phyloP scores from a whole-genome alignment of 805 yeast species.

The Candida sakaeoensis region DNA sequence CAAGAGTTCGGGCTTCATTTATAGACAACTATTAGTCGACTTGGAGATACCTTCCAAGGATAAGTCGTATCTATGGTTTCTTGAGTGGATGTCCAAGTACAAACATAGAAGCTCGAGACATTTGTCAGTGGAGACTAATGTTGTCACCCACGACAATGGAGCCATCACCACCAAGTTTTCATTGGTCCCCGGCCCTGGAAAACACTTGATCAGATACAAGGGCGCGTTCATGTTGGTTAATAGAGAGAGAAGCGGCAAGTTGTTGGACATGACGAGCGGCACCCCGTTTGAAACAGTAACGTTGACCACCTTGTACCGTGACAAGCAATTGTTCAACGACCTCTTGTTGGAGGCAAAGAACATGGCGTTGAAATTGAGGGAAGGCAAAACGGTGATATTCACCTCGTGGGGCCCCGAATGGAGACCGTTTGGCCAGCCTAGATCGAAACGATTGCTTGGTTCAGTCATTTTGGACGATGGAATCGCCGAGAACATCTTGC shows the following conservation, averaged over 20 bases:
- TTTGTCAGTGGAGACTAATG: conserved; percentile 84
- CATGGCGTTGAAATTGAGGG: conserved; percentile 75
- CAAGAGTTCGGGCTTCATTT: conserved; percentile 61
- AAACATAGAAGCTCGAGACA: conserved; percentile 77
- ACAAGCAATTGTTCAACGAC: conserved; percentile 63
- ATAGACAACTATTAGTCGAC: conserved; percentile 84
- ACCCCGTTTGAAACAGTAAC: conserved; percentile 97
- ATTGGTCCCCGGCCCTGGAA: conserved; percentile 96
- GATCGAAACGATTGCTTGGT: conserved; percentile 77
- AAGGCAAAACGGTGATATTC: conserved; percentile 90
- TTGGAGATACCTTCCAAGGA: conserved; percentile 91
- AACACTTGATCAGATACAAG: conserved; percentile 78
- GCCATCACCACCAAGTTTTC: conserved; percentile 82
- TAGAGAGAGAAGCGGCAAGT: conserved; percentile 85
- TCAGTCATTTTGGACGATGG: conserved; percentile 84
- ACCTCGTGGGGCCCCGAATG: conserved; percentile 98
- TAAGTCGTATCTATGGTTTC: conserved; percentile 89
- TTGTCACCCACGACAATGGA: conserved; percentile 87
- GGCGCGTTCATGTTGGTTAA: conserved; percentile 87
- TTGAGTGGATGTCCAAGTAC: conserved; percentile 91
- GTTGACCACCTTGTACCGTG: conserved; percentile 82
- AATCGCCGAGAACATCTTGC: conserved; percentile 58
- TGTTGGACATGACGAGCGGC: conserved; percentile 86
- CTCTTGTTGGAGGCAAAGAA: conserved; percentile 79
- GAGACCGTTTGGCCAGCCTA: conserved; percentile 96